Conservation (phyloP, 2,329 filamentous ascomycete genomes). For the Fusarium vanettenii region DNA sequence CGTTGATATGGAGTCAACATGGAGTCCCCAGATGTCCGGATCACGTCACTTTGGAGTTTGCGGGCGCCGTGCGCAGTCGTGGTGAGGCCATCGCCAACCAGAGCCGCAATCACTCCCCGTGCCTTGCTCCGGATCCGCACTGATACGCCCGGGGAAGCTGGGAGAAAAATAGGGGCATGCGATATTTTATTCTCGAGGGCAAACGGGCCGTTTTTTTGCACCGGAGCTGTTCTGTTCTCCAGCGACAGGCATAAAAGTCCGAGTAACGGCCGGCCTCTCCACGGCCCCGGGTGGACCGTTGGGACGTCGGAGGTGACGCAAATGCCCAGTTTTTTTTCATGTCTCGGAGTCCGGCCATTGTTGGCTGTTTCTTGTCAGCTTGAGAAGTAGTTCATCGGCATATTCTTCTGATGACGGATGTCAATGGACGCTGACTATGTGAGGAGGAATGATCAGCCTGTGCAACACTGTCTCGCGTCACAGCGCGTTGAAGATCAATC, state of each 20-base stretch:
- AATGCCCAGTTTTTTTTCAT: conserved; percentile 17
- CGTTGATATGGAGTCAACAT: conserved; percentile 15
- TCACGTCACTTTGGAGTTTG: conserved; percentile 25
- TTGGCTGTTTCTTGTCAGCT: not conserved
- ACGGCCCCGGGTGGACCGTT: conserved; percentile 32
- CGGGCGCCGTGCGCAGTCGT: conserved; percentile 12
- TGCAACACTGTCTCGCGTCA: conserved; percentile 1
- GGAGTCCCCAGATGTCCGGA: conserved; percentile 34
- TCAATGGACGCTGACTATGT: not conserved
- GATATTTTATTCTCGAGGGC: conserved; percentile 18
- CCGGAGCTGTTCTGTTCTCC: conserved; percentile 29
- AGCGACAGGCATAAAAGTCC: conserved; percentile 41
- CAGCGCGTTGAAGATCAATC: conserved; percentile 11
- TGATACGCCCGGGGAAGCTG: conserved; percentile 15
- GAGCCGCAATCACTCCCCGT: not conserved
- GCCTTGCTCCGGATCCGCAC: not conserved
- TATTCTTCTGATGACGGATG: not conserved
- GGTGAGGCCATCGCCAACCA: conserved; percentile 7
- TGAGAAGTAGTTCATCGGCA: not conserved
- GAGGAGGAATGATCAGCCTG: not conserved
- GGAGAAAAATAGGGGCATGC: conserved; percentile 28
- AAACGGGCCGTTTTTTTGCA: conserved; percentile 37
- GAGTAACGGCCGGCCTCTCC: conserved; percentile 41
- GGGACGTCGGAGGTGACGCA: conserved; percentile 29
- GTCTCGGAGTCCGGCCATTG: not conserved